Conservation (phyloP, 2,329 filamentous ascomycete genomes). For the Uncinocarpus reesii region DNA sequence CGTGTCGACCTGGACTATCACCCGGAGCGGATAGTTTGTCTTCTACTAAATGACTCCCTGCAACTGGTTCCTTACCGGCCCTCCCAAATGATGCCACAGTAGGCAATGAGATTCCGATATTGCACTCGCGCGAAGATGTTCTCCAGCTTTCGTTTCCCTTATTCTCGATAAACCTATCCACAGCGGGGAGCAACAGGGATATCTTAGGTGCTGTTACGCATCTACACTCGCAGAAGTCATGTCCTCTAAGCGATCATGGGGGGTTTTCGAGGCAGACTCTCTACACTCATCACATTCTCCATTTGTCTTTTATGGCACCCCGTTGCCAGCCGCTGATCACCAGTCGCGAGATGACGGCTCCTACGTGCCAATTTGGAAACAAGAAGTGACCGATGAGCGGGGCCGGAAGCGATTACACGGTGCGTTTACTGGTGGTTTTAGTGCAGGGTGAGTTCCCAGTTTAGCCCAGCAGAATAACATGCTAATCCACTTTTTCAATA, state of each 20-base stretch:
- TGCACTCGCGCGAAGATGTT: too few relatives aligned
- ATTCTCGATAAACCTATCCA: too few relatives aligned
- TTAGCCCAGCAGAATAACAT: conserved; percentile 16
- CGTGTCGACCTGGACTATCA: too few relatives aligned
- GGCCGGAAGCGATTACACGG: conserved; percentile 86
- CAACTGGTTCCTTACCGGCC: too few relatives aligned
- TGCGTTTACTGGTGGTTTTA: conserved; percentile 93
- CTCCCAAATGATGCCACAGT: too few relatives aligned
- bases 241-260: conserved; percentile 70
- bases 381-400: conserved; percentile 87
- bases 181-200: too few relatives aligned
- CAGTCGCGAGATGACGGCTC: conserved; percentile 78
- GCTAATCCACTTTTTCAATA: conserved; percentile 35
- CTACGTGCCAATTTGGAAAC: conserved; percentile 94
- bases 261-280: conserved; percentile 65
- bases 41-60: too few relatives aligned
- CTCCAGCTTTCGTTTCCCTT: too few relatives aligned
- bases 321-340: conserved; percentile 66
- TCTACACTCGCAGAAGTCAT: conserved; percentile 36
- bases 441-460: conserved; percentile 65
- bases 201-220: too few relatives aligned
- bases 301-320: conserved; percentile 72
- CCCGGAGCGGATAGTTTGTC: too few relatives aligned
- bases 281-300: conserved; percentile 54
- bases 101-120: too few relatives aligned